phyloP scores from a whole-genome alignment of 805 yeast genomes.

The Metschnikowia hibisci region DNA sequence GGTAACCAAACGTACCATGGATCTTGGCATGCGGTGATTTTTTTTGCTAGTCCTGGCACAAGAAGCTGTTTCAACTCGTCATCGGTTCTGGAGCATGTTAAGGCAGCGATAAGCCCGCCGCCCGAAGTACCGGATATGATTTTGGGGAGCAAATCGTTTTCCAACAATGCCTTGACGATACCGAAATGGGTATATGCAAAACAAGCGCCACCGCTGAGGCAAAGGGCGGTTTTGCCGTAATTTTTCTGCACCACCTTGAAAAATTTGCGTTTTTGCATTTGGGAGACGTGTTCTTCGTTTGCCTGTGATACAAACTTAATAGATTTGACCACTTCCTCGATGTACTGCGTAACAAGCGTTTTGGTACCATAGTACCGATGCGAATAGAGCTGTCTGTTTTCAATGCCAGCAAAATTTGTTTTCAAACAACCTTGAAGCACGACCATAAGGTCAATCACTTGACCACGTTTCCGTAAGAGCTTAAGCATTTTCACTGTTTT shows the following conservation, averaged over 20 bases:
- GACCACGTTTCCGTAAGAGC: slow-evolving; percentile 25
- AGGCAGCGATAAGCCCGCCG: slow-evolving; percentile 73
- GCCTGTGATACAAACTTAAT: slow-evolving; percentile 43
- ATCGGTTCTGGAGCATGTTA: slow-evolving; percentile 65
- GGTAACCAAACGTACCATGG: slow-evolving; percentile 56
- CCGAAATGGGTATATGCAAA: slow-evolving; percentile 79
- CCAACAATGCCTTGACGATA: slow-evolving; percentile 64
- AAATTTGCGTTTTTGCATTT: slow-evolving; percentile 44
- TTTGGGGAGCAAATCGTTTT: slow-evolving; percentile 60
- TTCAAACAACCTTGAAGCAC: slow-evolving; percentile 64
- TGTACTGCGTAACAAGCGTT: slow-evolving; percentile 50
- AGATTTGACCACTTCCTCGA: slow-evolving; percentile 47
- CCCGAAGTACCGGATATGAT: slow-evolving; percentile 78
- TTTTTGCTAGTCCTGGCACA: slow-evolving; percentile 57
- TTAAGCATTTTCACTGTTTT: slow-evolving; percentile 44
- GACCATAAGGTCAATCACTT: slow-evolving; percentile 46
- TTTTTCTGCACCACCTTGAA: slow-evolving; percentile 58
- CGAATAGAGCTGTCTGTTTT: slow-evolving; percentile 65
- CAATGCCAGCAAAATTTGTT: slow-evolving; percentile 75
- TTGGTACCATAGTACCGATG: slow-evolving; percentile 78
- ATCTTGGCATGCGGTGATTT: slow-evolving; percentile 68
- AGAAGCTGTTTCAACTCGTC: slow-evolving; percentile 56
- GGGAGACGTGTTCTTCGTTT: slow-evolving; percentile 26
- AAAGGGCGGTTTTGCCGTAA: slow-evolving; percentile 68
- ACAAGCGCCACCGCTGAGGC: slow-evolving; percentile 76